phyloP scores from a whole-genome alignment of 768 basidiomycete species.

The Phaeotremella skinneri region DNA sequence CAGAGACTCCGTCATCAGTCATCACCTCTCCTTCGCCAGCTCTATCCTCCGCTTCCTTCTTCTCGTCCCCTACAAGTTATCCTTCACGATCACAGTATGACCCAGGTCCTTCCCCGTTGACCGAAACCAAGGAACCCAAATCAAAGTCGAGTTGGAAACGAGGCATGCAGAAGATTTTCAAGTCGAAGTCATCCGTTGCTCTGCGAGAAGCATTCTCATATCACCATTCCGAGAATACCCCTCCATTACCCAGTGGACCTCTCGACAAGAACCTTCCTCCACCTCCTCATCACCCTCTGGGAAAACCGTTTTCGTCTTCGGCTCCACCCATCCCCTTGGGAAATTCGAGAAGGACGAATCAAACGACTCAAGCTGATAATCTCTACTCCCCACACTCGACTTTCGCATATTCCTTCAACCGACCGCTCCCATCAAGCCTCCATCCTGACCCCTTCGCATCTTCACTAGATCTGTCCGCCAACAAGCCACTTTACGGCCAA shows the following conservation, averaged over 20 bases:
- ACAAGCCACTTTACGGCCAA: slow-evolving; percentile 10
- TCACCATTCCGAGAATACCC: slow-evolving; percentile 5
- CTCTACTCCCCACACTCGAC: slow-evolving; percentile 16
- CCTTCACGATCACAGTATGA: slow-evolving; percentile 18
- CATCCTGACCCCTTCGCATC: slow-evolving; percentile 41
- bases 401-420: slow-evolving; percentile 12
- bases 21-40: slow-evolving; percentile 23
- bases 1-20: slow-evolving; percentile 37
- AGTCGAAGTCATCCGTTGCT: slow-evolving; percentile 39
- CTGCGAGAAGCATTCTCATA: slow-evolving; percentile 26
- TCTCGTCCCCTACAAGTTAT: slow-evolving; percentile 19
- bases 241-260: slow-evolving; percentile 20
- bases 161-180: slow-evolving; percentile 40
- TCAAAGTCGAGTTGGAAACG: slow-evolving; percentile 36
- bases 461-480: slow-evolving; percentile 28
- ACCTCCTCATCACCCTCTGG: slow-evolving; percentile 12
- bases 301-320: slow-evolving; percentile 42
- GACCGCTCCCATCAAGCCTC: slow-evolving; percentile 12
- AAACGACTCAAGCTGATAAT: slow-evolving; percentile 6
- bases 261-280: slow-evolving; percentile 11
- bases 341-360: slow-evolving; percentile 17
- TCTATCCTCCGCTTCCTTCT: slow-evolving; percentile 9
- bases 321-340: slow-evolving; percentile 35
- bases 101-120: not conserved
- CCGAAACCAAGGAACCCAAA: slow-evolving; percentile 13